Percentiles rank a stretch among this genome's conserved stretches.
Conservation (phyloP, 257 asterid species). For the Mentha longifolia region DNA sequence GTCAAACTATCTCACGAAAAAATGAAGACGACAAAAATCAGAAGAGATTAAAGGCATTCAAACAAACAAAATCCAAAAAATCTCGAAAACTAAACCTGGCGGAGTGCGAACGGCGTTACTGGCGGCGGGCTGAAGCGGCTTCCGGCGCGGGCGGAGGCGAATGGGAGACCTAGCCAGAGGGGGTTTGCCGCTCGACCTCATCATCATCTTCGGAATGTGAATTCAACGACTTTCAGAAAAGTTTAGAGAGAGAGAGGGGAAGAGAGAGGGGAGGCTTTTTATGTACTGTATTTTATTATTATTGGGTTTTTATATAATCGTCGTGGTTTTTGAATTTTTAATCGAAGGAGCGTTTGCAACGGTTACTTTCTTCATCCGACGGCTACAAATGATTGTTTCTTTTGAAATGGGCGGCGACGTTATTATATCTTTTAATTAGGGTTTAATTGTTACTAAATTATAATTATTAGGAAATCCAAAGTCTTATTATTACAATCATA, state of each 20-base stretch:
- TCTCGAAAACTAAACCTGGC: constrained; percentile 51
- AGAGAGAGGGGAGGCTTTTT: constrained; percentile 5
- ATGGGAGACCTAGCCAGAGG: constrained; percentile 93
- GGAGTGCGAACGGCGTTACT: constrained; percentile 45
- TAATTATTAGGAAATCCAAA: neutral
- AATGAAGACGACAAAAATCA: neutral
- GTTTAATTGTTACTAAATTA: constrained; percentile 9
- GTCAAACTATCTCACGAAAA: neutral
- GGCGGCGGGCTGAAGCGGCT: constrained; percentile 53
- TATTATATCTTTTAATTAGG: constrained; percentile 18
- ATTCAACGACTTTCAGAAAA: neutral
- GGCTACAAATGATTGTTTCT: constrained; percentile 25
- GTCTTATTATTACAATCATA: neutral
- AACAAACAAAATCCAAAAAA: neutral
- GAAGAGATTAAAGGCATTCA: neutral
- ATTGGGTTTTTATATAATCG: neutral
- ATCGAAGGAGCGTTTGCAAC: constrained; percentile 52
- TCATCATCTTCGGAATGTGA: constrained; percentile 53
- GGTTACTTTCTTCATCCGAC: constrained; percentile 49
- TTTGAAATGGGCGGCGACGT: constrained; percentile 31
- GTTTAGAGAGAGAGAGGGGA: neutral
- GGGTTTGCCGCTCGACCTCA: constrained; percentile 73
- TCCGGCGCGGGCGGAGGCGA: constrained; percentile 66
- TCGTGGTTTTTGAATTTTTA: constrained; percentile 26
- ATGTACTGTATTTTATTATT: neutral